Base-by-base conservation (phyloP, 1,139 yeast species). In the Ogataea hybrid region DNA sequence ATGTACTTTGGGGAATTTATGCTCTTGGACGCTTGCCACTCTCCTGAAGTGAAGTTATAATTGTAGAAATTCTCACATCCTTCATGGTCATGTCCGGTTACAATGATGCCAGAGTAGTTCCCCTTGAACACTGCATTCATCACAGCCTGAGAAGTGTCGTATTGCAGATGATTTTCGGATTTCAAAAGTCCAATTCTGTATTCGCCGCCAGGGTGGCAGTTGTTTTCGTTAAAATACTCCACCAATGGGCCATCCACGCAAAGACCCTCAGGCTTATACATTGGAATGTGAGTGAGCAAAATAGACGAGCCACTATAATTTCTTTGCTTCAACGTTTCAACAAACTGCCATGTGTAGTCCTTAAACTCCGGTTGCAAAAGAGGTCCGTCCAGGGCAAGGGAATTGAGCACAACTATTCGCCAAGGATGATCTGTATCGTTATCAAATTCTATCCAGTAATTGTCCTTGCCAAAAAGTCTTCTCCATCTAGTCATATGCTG, bases 31-130 rank as follows among this genome's bases (percentile, higher is more conserved):
- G 90, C 86, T 5, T 62, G 71, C 90, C 92, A 84, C 37, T 64
- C 63, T 16, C 65, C 66, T 6, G 54, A 48, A n/a, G 63, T 57
- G 10, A 58, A 54, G 37, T 69, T 64, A 49, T 67, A 73, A 54
- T 70, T 73, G 59, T 82, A 85, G 65, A 74, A 71, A 37, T 76
- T 77, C 54, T 81, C 83, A 61, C 98, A 94, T 1, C 99, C 99
- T 54, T 83, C 90, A 59, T 92, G 98, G 59, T 92, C 99, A 64
- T 92, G 98, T 0, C 99, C 98, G 0, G 96, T 87, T 36, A 92
- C 68, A 4, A 92, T 79, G 5, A 90, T 71, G 10, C 97, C 97
- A 23, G 80, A 75, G 48, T 79, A 77, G 8, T 70, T 68, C 47
- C 77, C 74, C 35, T 80, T 79, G 61, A 90, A 90, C 8, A 86